Evolutionary conservation across 1,284 basidiomycete species (phyloP), one percentile per base, ranked within the genome.

Genomic region (Tausonia pullulans): DNA sequence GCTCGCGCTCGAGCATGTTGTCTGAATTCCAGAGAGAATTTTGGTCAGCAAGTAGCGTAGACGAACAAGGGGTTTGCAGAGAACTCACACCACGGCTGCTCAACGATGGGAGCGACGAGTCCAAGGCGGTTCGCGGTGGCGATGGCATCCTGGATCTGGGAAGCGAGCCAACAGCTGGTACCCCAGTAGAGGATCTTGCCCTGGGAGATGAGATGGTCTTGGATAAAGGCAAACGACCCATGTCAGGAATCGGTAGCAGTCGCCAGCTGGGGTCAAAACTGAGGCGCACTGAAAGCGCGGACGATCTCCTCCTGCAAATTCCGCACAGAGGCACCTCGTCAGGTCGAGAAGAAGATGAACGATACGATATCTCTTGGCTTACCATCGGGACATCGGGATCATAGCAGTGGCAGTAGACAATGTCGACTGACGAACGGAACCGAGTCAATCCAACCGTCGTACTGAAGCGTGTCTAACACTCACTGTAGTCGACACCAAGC

Each of bases 151-250:
- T 76, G 74, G 66, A 81, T 78, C 71, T 80, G 76, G 44, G 66
- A 75, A 0, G 88, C 87, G 56, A 81, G 81, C 89, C 89, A 92
- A 72, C 90, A 87, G 0, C 86, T 88, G 0, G 87, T 89, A 52
- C 82, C 80, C 79, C 81, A 58, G 45, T 76, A 81, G 81, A 73
- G 79, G 16, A 68, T 73, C 71, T 74, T 73, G 55, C 73, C 75
- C 67, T 71, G 72, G 71, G 80, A 76, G 68, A 81, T 78, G 53
- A 81, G 71, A 64, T 77, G 77, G 44, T 58, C 57, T 58, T 13
- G 0, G 27, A 45, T 8, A 27, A 27, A 27, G 27, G 27, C 27
- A 27, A 27, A 27, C 27, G 27, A 27, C 27, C 27, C 27, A 27
- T 27, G 27, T 27, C 5, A 45, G 43, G 6, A 44, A 56, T 57